Conservation (phyloP, 148 eudicot genomes). For the Arctostaphylos glauca region DNA sequence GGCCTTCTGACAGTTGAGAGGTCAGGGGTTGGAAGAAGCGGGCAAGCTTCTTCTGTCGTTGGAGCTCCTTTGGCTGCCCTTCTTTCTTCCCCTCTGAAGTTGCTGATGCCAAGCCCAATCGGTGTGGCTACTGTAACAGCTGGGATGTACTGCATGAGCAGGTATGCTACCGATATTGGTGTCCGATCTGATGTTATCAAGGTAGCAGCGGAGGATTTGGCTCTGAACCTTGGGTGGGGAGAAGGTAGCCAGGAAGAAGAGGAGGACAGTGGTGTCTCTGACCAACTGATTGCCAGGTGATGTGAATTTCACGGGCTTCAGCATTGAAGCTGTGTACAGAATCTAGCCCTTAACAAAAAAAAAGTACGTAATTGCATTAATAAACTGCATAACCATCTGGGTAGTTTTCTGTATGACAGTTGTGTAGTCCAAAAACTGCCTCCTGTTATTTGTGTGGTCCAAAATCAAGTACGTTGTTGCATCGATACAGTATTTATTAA, state of each 20-base stretch:
- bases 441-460: not conserved
- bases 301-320: not conserved
- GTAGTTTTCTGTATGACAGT: not conserved
- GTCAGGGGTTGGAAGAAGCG: constrained; percentile 72
- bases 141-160: constrained; percentile 89
- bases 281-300: constrained; percentile 12
- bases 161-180: constrained; percentile 89
- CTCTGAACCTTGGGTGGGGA: constrained; percentile 73
- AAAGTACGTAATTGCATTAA: not conserved
- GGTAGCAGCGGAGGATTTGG: constrained; percentile 81
- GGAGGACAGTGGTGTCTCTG: not conserved
- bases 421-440: constrained; percentile 1
- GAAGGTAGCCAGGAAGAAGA: constrained; percentile 20
- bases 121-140: constrained; percentile 84
- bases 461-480: not conserved
- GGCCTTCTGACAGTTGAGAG: constrained; percentile 68
- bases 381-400: constrained; percentile 9
- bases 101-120: constrained; percentile 73
- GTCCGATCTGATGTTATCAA: constrained; percentile 81
- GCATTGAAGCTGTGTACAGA: constrained; percentile 4
- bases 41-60: constrained; percentile 78
- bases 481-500: not conserved
- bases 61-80: constrained; percentile 92
- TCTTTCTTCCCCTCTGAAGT: constrained; percentile 70
- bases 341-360: not conserved